These are phyloP conservation scores for Saitoella complicata DNA, from an alignment of 805 yeast genomes.

Conservation along the genomic window DNA sequence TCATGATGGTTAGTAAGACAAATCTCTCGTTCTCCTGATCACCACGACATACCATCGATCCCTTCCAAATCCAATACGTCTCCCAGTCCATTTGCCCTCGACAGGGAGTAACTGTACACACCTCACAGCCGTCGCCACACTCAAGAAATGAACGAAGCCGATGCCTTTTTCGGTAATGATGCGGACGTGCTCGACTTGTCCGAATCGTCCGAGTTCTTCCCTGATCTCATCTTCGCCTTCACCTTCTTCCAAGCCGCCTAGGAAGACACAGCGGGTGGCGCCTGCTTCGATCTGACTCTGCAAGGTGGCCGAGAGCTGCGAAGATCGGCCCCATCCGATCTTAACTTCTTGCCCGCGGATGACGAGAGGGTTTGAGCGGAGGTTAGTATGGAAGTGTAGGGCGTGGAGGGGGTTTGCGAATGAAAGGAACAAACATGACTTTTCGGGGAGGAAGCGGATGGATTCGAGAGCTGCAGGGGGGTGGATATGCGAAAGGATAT, in stretches of 20 bases:
- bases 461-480: conserved; percentile 77
- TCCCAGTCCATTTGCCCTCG: conserved; percentile 51
- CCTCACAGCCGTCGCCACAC: conserved; percentile 71
- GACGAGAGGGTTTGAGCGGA: conserved; percentile 64
- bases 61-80: conserved; percentile 79
- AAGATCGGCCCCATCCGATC: conserved; percentile 85
- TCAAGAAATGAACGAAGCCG: conserved; percentile 72
- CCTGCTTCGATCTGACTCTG: conserved; percentile 60
- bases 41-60: conserved; percentile 36
- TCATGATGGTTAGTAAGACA: background rate
- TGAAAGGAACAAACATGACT: conserved; percentile 78
- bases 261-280: conserved; percentile 85
- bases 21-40: background rate
- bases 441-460: conserved; percentile 54
- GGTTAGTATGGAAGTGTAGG: conserved; percentile 81
- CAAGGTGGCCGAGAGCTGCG: conserved; percentile 59
- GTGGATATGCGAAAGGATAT: conserved; percentile 74
- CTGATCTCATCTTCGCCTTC: conserved; percentile 50
- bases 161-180: conserved; percentile 62
- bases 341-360: conserved; percentile 69
- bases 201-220: conserved; percentile 54
- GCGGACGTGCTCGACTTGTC: conserved; percentile 73
- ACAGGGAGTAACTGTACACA: conserved; percentile 64
- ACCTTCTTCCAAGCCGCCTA: conserved; percentile 60
- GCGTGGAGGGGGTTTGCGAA: conserved; percentile 84